A percentile compares a stretch with the other conserved stretches of the same genome.
phyloP scores from a whole-genome alignment of 2,329 filamentous ascomycete genomes.

The Apiospora sp. region DNA sequence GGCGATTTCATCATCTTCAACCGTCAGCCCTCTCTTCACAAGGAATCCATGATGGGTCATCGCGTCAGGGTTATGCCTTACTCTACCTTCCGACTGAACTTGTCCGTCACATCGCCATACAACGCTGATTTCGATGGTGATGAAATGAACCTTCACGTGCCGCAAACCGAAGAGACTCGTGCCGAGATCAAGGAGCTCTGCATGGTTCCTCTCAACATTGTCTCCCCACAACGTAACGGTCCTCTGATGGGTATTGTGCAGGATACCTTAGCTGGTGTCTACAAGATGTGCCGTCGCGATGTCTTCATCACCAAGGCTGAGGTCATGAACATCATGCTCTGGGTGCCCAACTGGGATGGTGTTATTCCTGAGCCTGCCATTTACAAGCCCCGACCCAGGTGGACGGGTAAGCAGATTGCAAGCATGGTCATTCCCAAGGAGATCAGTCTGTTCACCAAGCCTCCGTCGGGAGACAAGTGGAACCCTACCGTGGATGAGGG shows the following conservation, averaged over 20 bases:
- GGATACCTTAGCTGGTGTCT: slow-evolving; percentile 93
- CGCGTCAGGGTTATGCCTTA: slow-evolving; percentile 98
- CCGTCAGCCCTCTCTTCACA: slow-evolving; percentile 97
- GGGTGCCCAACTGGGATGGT: slow-evolving; percentile 98
- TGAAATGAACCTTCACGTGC: slow-evolving; percentile 99
- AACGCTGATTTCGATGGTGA: slow-evolving; percentile 99
- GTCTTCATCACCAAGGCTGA: slow-evolving; percentile 88
- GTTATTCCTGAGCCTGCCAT: slow-evolving; percentile 94
- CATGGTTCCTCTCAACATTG: slow-evolving; percentile 98
- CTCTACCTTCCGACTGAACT: slow-evolving; percentile 95
- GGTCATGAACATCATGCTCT: slow-evolving; percentile 96
- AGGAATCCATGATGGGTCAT: slow-evolving; percentile 99
- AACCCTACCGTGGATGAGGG: slow-evolving; percentile 77
- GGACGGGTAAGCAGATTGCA: slow-evolving; percentile 98
- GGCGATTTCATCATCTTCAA: slow-evolving; percentile 99
- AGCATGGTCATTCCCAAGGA: slow-evolving; percentile 90
- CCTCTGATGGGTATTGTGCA: slow-evolving; percentile 99
- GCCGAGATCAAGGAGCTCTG: slow-evolving; percentile 94
- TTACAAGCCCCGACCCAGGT: slow-evolving; percentile 87
- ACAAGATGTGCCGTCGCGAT: slow-evolving; percentile 95
- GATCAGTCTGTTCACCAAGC: slow-evolving; percentile 79
- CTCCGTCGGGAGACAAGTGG: slow-evolving; percentile 61
- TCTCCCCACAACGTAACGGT: slow-evolving; percentile 95
- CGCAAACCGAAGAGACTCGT: slow-evolving; percentile 94
- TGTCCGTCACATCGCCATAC: slow-evolving; percentile 98